Conservation (phyloP, 305 asterid genomes). For the Fraxinus dipetala region DNA sequence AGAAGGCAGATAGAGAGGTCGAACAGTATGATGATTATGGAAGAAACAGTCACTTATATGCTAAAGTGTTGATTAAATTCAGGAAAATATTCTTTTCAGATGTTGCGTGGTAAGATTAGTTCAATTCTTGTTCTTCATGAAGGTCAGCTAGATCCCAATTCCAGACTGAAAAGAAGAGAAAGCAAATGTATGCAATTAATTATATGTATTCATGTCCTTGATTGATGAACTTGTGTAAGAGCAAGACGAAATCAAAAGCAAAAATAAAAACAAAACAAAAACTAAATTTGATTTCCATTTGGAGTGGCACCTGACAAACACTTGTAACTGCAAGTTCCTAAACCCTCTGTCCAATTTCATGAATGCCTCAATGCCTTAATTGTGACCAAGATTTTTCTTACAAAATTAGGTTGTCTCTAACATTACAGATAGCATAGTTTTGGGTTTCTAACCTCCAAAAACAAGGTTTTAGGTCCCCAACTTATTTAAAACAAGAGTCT, state of each 20-base stretch:
- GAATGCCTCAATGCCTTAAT: not conserved
- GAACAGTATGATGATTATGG: not conserved
- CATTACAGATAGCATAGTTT: not conserved
- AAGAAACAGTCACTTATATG: not conserved
- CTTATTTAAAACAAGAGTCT: not conserved
- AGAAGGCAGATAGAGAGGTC: conserved; percentile 30
- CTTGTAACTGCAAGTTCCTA: not conserved
- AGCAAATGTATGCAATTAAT: not conserved
- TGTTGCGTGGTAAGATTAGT: not conserved
- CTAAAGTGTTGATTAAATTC: not conserved
- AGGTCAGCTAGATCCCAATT: not conserved
- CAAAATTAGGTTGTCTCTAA: not conserved
- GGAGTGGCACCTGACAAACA: not conserved
- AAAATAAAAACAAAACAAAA: not conserved
- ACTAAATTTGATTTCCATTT: not conserved
- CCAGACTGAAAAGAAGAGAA: not conserved
- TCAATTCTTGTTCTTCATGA: not conserved
- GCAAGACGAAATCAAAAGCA: not conserved
- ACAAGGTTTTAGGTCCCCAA: not conserved
- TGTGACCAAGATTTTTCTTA: not conserved
- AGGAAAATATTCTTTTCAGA: not conserved
- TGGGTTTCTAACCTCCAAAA: not conserved
- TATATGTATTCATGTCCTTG: not conserved
- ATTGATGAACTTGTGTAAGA: not conserved
- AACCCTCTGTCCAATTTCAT: not conserved